Percentiles rank a stretch among this genome's conserved stretches.
Conservation (phyloP, 331 rosid species). For the Telfairia occidentalis region DNA sequence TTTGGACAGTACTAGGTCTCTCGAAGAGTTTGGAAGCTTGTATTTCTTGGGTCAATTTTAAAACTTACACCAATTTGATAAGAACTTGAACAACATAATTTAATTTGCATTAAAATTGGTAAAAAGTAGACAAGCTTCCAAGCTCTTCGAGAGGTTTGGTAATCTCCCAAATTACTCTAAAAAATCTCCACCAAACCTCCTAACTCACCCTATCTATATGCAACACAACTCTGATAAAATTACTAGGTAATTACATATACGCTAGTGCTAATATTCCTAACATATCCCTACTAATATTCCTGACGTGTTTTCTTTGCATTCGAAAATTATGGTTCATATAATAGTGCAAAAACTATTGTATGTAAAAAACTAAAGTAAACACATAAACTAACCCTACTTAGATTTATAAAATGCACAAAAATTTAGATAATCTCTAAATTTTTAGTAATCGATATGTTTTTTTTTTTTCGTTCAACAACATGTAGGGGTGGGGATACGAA, state of each 20-base stretch:
- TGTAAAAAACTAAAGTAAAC: background rate
- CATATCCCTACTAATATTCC: too few species aligned
- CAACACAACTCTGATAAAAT: background rate
- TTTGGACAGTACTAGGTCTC: background rate
- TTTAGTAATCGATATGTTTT: too few species aligned
- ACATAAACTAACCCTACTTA: background rate
- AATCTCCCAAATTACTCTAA: background rate
- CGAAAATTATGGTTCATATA: background rate
- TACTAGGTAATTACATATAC: background rate
- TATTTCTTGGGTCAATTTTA: background rate
- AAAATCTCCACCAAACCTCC: background rate
- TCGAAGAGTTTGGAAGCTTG: background rate
- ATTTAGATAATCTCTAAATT: background rate
- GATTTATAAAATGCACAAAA: background rate
- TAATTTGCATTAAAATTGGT: background rate
- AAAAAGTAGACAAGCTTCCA: background rate
- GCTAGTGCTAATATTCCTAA: background rate
- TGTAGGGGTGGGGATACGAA: too few species aligned
- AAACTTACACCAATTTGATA: background rate
- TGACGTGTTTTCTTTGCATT: background rate
- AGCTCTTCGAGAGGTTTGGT: background rate
- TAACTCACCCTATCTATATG: background rate
- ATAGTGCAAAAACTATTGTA: background rate
- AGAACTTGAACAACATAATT: background rate
- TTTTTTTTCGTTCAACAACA: too few species aligned